phyloP scores from a whole-genome alignment of 805 yeast genomes.

The Myxozyma neotropica region DNA sequence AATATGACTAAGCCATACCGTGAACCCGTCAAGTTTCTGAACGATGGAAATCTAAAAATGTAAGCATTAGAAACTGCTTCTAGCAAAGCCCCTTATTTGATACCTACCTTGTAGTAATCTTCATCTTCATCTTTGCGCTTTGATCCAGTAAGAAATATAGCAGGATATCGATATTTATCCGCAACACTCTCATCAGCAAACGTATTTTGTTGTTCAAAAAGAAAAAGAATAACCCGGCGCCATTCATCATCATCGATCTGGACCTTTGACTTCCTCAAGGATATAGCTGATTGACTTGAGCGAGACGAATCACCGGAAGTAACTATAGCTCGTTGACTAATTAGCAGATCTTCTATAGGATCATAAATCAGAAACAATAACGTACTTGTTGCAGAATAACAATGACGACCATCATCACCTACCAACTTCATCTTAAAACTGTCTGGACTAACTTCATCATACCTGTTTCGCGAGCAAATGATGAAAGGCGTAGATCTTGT shows the following conservation, averaged over 20 bases:
- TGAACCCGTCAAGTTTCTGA: constrained; percentile 10
- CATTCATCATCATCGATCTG: constrained; percentile 16
- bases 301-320: background rate
- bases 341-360: background rate
- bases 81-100: background rate
- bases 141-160: constrained; percentile 2
- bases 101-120: constrained; percentile 2
- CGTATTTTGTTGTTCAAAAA: constrained; percentile 7
- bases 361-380: too few species aligned
- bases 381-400: constrained; percentile 11
- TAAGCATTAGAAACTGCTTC: background rate
- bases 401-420: constrained; percentile 18
- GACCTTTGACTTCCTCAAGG: background rate
- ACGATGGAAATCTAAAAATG: constrained; percentile 7
- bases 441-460: background rate
- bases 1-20: background rate
- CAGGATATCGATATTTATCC: constrained; percentile 15
- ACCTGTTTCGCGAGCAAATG: constrained; percentile 11
- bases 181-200: background rate
- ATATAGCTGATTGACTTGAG: background rate
- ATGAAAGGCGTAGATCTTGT: constrained; percentile 13
- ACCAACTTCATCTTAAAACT: constrained; percentile 2
- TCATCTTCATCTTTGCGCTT: constrained; percentile 1
- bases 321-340: too few species aligned
- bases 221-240: constrained; percentile 2